Evolutionary conservation across 2,329 filamentous ascomycete genomes (phyloP).

Genomic region (Colletotrichum siamense): DNA sequence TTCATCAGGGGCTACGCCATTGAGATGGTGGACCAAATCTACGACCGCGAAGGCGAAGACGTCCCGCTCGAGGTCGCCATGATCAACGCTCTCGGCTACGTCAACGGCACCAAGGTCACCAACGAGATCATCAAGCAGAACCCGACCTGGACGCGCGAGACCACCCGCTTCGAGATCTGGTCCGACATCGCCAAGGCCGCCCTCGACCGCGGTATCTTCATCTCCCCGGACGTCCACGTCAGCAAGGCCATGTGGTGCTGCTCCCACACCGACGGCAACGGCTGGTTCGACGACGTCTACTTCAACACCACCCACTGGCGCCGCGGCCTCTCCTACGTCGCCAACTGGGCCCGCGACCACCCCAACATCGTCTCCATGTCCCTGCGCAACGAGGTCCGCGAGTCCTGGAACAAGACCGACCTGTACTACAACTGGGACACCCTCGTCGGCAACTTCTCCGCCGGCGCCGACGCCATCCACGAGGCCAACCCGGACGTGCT

Average conservation of each 20-base stretch:
- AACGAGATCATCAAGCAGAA: conserved; percentile 54
- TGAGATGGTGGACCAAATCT: conserved; percentile 60
- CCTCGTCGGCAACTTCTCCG: conserved; percentile 55
- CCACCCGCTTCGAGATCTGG: conserved; percentile 56
- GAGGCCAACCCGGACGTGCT: conserved; percentile 56
- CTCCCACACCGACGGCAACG: conserved; percentile 52
- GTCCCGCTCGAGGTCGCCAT: conserved; percentile 45
- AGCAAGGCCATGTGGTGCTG: conserved; percentile 51
- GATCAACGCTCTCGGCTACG: conserved; percentile 43
- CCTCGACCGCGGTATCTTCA: conserved; percentile 36
- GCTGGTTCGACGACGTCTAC: conserved; percentile 60
- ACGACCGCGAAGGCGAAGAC: conserved; percentile 42
- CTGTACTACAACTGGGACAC: conserved; percentile 39
- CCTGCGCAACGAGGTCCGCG: conserved; percentile 64
- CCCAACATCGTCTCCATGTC: conserved; percentile 30
- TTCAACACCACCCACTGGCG: conserved; percentile 61
- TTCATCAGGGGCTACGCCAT: conserved; percentile 53
- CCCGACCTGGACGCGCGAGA: conserved; percentile 55
- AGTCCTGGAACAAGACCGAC: conserved; percentile 48
- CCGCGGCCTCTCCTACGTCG: conserved; percentile 59
- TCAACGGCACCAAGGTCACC: conserved; percentile 53
- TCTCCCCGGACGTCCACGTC: conserved; percentile 47
- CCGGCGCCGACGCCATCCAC: conserved; percentile 56
- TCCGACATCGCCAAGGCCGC: conserved; percentile 7
- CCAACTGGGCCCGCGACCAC: conserved; percentile 44